Percentiles rank a stretch among this genome's conserved stretches.
Evolutionary conservation across 2,329 filamentous ascomycete species (phyloP).

Genomic region (Ceratocystis variospora): DNA sequence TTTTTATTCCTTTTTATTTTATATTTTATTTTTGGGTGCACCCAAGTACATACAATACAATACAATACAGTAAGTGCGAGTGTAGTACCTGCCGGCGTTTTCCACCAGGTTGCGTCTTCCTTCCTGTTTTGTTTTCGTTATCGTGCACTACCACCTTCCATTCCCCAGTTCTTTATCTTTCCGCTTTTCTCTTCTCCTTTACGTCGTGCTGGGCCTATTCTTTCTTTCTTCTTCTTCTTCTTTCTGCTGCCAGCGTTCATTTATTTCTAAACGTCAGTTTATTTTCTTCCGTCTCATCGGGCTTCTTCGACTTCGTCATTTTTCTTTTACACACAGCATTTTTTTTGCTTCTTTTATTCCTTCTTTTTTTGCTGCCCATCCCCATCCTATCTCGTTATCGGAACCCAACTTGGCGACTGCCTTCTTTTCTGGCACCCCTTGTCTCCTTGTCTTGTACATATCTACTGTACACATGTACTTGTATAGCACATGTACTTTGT

Average conservation of each 20-base stretch:
- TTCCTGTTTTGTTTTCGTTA: background rate
- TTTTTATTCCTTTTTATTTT: background rate
- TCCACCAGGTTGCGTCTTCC: background rate
- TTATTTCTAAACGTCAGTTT: background rate
- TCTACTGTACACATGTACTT: background rate
- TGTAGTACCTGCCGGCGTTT: background rate
- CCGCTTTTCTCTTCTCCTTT: background rate
- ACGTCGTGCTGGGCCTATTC: too few relatives aligned
- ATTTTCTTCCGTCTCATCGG: background rate
- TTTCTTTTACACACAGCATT: background rate
- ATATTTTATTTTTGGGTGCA: background rate
- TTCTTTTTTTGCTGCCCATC: background rate
- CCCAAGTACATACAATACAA: background rate
- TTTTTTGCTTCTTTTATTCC: background rate
- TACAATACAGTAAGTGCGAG: background rate
- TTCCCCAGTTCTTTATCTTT: background rate
- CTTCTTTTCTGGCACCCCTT: slow-evolving; percentile 2
- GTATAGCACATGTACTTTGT: background rate
- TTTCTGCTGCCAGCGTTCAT: background rate
- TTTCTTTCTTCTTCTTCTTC: background rate
- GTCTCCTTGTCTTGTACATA: background rate
- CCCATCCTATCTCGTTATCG: slow-evolving; percentile 5
- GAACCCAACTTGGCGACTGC: background rate
- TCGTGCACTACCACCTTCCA: background rate
- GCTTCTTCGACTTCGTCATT: background rate